These are phyloP conservation scores for Leishmania gerbilli DNA, from an alignment of 208 protist genomes.

Conservation along the genomic window DNA sequence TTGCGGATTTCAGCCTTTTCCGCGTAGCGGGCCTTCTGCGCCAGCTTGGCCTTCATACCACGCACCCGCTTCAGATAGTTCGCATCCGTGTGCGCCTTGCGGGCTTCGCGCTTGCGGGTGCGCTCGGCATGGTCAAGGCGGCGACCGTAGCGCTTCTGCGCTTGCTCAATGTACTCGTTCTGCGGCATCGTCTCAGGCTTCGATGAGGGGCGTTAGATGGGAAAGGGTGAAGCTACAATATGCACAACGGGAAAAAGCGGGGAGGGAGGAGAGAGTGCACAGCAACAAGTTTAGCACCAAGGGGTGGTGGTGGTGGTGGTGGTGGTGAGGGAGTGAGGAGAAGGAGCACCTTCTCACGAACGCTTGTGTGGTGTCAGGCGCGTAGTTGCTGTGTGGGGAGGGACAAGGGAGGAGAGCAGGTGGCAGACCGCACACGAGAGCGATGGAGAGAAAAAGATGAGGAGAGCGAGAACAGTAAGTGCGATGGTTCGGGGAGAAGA, in stretches of 20 bases:
- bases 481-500: background rate
- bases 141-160: slow-evolving; percentile 97
- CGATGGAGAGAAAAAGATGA: background rate
- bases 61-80: slow-evolving; percentile 94
- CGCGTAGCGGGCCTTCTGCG: slow-evolving; percentile 97
- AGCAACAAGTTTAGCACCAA: background rate
- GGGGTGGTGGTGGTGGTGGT: background rate
- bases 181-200: slow-evolving; percentile 93
- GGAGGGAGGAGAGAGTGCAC: background rate
- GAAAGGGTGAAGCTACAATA: slow-evolving; percentile 1
- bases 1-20: slow-evolving; percentile 99
- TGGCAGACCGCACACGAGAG: background rate
- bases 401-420: background rate
- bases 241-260: background rate
- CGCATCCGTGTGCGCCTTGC: slow-evolving; percentile 95
- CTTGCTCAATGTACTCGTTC: slow-evolving; percentile 99
- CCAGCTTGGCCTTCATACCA: slow-evolving; percentile 99
- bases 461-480: background rate
- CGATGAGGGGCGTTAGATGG: slow-evolving; percentile 9
- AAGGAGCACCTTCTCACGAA: background rate
- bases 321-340: background rate
- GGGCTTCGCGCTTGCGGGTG: slow-evolving; percentile 98
- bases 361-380: background rate
- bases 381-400: background rate
- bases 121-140: slow-evolving; percentile 98